Evolutionary conservation across 805 yeast species (phyloP).

Genomic region (Yarrowia yakushimensis): DNA sequence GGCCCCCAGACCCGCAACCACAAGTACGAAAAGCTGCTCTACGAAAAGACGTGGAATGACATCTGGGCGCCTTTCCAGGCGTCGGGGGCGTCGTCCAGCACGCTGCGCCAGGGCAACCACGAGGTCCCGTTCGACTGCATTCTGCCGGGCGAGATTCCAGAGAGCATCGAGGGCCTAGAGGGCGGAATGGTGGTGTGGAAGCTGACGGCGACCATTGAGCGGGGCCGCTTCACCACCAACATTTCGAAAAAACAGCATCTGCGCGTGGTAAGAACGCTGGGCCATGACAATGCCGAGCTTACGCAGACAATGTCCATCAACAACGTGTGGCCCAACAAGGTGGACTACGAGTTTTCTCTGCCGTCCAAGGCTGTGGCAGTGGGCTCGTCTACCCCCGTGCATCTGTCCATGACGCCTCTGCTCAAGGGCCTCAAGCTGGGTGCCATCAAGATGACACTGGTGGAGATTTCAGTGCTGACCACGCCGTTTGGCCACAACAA

Average conservation of each 20-base stretch:
- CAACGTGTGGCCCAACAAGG: conserved; percentile 92
- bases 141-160: conserved; percentile 79
- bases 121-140: conserved; percentile 85
- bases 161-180: conserved; percentile 85
- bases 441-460: conserved; percentile 60
- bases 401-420: conserved; percentile 71
- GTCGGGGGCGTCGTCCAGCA: conserved; percentile 21
- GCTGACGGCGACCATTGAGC: conserved; percentile 74
- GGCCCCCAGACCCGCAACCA: background rate
- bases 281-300: conserved; percentile 82
- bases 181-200: conserved; percentile 52
- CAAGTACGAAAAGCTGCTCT: conserved; percentile 10
- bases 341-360: conserved; percentile 80
- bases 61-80: conserved; percentile 10
- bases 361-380: conserved; percentile 89
- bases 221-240: conserved; percentile 70
- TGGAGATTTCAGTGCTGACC: conserved; percentile 61
- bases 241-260: conserved; percentile 65
- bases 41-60: conserved; percentile 28
- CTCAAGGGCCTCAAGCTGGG: conserved; percentile 78
- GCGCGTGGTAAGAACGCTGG: conserved; percentile 78
- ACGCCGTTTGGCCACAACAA: conserved; percentile 47
- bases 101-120: conserved; percentile 58
- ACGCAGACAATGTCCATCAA: conserved; percentile 91
- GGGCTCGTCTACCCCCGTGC: conserved; percentile 72